A percentile compares a stretch with the other conserved stretches of the same genome.
phyloP scores from a whole-genome alignment of 371 early-diverging fungal genomes.

The Apophysomyces elegans region DNA sequence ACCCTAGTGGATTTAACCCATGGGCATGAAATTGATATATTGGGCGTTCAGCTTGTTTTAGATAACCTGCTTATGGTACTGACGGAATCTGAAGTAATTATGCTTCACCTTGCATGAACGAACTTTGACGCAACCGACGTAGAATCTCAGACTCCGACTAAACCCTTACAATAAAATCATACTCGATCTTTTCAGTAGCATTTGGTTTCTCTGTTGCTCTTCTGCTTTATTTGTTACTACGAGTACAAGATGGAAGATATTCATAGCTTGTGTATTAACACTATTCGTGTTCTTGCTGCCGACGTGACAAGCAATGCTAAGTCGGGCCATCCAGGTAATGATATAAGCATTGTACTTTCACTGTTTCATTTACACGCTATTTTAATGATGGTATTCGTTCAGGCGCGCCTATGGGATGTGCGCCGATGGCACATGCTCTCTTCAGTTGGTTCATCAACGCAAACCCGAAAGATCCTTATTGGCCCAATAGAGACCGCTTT shows the following conservation, averaged over 20 bases:
- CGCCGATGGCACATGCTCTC: conserved; percentile 92
- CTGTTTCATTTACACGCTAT: background rate
- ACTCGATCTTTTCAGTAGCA: background rate
- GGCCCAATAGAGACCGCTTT: conserved; percentile 97
- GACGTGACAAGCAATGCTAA: conserved; percentile 93
- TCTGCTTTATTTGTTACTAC: background rate
- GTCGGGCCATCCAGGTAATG: conserved; percentile 95
- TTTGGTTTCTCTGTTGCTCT: background rate
- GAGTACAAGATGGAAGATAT: conserved; percentile 31
- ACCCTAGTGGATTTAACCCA: conserved; percentile 44
- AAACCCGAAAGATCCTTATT: conserved; percentile 87
- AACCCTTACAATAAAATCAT: conserved; percentile 4
- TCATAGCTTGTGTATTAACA: conserved; percentile 78
- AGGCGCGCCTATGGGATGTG: conserved; percentile 97
- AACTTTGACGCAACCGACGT: background rate
- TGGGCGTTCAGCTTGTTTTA: conserved; percentile 53
- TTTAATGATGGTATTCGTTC: background rate
- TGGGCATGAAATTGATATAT: conserved; percentile 44
- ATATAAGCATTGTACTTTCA: background rate
- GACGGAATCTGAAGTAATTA: conserved; percentile 51
- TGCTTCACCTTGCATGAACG: background rate
- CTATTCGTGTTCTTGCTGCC: conserved; percentile 91
- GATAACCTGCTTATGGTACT: conserved; percentile 48
- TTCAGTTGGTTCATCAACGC: conserved; percentile 81
- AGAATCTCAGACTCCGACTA: background rate